Conservation (phyloP, 2,329 filamentous ascomycete genomes). For the Pseudopithomyces chartarum region DNA sequence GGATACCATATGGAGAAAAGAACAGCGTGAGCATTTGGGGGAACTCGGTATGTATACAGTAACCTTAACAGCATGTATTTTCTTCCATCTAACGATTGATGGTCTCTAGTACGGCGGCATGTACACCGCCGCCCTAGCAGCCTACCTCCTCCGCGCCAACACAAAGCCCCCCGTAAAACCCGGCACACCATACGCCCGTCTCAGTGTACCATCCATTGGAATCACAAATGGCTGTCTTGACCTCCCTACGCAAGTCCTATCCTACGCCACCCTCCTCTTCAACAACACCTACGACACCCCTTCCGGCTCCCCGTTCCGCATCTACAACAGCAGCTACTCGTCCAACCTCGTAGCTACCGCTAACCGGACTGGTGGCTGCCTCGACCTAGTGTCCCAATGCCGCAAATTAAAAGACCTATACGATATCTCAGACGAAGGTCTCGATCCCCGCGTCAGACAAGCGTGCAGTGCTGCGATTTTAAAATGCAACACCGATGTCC, state of each 20-base stretch:
- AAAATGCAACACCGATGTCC: constrained; percentile 30
- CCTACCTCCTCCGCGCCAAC: constrained; percentile 60
- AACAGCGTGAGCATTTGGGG: constrained; percentile 11
- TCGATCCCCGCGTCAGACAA: not conserved
- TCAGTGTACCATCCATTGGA: constrained; percentile 9
- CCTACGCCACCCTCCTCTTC: constrained; percentile 47
- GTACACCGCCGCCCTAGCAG: constrained; percentile 58
- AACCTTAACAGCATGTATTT: not conserved
- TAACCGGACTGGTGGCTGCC: constrained; percentile 52
- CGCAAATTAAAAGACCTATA: constrained; percentile 26
- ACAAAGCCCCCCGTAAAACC: constrained; percentile 44
- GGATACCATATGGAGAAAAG: constrained; percentile 1
- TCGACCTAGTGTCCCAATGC: constrained; percentile 56
- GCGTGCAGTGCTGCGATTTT: constrained; percentile 33
- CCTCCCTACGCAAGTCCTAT: not conserved
- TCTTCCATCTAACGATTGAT: not conserved
- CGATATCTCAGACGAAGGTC: constrained; percentile 1
- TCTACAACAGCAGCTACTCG: constrained; percentile 46
- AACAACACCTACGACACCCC: constrained; percentile 58
- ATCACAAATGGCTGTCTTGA: constrained; percentile 14
- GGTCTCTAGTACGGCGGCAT: constrained; percentile 48
- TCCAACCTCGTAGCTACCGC: constrained; percentile 51
- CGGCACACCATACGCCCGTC: constrained; percentile 25
- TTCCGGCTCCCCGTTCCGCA: not conserved
- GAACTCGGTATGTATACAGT: constrained; percentile 1